phyloP scores from a whole-genome alignment of 176 grass and related monocot species.

The Paspalum notatum region DNA sequence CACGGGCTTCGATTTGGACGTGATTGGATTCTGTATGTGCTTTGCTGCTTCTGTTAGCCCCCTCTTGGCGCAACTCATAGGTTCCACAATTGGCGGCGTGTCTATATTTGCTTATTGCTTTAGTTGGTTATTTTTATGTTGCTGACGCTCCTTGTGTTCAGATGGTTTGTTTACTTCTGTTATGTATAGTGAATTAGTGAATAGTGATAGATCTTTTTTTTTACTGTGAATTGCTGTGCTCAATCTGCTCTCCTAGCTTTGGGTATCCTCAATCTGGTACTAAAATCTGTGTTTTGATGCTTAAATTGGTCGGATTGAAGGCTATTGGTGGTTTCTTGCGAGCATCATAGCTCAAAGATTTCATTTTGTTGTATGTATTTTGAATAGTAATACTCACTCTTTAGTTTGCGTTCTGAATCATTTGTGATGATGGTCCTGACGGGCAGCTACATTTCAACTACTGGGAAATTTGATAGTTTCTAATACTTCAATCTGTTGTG shows the following conservation, averaged over 20 bases:
- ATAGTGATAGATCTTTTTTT: not conserved
- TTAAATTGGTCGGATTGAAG: not conserved
- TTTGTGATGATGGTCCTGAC: not conserved
- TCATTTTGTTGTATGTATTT: not conserved
- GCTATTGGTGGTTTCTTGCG: not conserved
- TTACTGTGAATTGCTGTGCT: not conserved
- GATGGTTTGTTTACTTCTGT: not conserved
- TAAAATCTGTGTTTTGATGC: constrained; percentile 5
- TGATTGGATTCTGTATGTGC: not conserved
- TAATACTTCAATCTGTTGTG: constrained; percentile 1
- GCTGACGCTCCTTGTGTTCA: not conserved
- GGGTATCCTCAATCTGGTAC: not conserved
- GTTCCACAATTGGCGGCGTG: not conserved
- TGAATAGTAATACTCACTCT: not conserved
- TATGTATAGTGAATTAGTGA: not conserved
- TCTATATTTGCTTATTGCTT: constrained; percentile 29
- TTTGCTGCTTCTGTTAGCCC: not conserved
- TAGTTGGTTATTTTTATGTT: not conserved
- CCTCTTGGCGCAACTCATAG: not conserved
- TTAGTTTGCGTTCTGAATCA: not conserved
- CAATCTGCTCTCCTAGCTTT: not conserved
- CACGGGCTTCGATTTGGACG: constrained; percentile 1
- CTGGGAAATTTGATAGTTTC: not conserved
- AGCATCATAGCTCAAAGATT: constrained; percentile 4
- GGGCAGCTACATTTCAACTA: not conserved